A percentile compares a stretch with the other conserved stretches of the same genome.
These are phyloP conservation scores for Peniophora sp. DNA, from an alignment of 1,284 basidiomycete genomes.

Conservation along the genomic window DNA sequence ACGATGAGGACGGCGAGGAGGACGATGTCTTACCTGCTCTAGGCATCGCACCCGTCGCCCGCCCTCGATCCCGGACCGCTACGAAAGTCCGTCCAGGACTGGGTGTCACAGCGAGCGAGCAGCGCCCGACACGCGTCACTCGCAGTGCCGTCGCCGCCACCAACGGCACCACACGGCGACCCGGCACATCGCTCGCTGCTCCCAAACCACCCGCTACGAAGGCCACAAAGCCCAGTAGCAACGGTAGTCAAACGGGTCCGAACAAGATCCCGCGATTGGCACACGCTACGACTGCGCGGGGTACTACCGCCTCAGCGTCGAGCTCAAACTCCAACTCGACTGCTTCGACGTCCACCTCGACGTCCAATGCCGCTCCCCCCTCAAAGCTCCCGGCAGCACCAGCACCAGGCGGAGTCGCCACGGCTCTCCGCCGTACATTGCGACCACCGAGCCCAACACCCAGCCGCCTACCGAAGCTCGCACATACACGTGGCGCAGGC, in stretches of 20 bases:
- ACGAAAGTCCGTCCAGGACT: slow-evolving; percentile 22
- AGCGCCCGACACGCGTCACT: slow-evolving; percentile 63
- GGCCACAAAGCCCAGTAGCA: slow-evolving; percentile 5
- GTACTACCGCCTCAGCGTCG: slow-evolving; percentile 11
- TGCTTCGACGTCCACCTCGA: slow-evolving; percentile 3
- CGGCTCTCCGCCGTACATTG: slow-evolving; percentile 25
- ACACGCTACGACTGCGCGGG: slow-evolving; percentile 37
- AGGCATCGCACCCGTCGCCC: slow-evolving; percentile 33
- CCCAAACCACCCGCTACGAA: no score
- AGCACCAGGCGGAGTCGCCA: slow-evolving; percentile 31
- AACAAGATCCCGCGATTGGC: slow-evolving; percentile 74
- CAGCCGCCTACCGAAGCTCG: slow-evolving; percentile 65
- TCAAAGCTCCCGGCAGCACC: slow-evolving; percentile 17
- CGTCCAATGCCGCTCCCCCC: not conserved
- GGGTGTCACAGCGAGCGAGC: slow-evolving; percentile 53
- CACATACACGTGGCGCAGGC: slow-evolving; percentile 45
- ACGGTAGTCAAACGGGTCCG: slow-evolving; percentile 28
- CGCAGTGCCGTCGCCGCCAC: slow-evolving; percentile 46
- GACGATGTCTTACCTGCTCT: slow-evolving; percentile 59
- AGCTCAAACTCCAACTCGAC: slow-evolving; percentile 4
- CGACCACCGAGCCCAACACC: slow-evolving; percentile 54
- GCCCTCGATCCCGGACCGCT: slow-evolving; percentile 16
- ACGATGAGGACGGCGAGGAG: slow-evolving; percentile 46
- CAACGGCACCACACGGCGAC: slow-evolving; percentile 39
- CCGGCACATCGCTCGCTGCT: slow-evolving; percentile 24